A percentile compares a stretch with the other conserved stretches of the same genome.
phyloP scores from a whole-genome alignment of 164 flowering plant genomes.

The Chloranthus sessilifolius region DNA sequence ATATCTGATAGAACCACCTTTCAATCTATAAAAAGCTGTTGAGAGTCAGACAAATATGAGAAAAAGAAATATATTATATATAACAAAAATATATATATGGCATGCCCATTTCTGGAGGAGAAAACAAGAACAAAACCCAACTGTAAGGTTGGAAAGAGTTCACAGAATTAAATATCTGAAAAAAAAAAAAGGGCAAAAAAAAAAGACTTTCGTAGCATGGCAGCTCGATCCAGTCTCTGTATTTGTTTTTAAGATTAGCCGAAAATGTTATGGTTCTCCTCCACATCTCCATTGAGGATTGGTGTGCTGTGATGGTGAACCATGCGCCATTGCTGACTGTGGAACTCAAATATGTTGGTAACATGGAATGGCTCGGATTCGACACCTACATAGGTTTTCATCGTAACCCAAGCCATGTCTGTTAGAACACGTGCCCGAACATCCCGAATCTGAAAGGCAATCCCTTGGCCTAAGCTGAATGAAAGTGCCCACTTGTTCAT shows the following conservation, averaged over 20 bases:
- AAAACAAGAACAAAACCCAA: conserved; percentile 2
- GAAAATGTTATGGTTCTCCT: conserved; percentile 39
- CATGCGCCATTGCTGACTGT: conserved; percentile 75
- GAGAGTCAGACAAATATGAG: not conserved
- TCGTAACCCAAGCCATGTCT: conserved; percentile 95
- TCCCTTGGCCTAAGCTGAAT: conserved; percentile 63
- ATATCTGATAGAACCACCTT: conserved; percentile 1
- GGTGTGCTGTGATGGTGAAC: conserved; percentile 93
- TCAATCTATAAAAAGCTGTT: conserved; percentile 9
- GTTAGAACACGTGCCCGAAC: conserved; percentile 67
- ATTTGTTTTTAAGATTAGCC: conserved; percentile 5
- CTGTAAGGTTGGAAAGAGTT: conserved; percentile 1
- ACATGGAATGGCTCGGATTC: conserved; percentile 56
- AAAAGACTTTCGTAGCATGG: not conserved
- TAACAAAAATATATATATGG: not conserved
- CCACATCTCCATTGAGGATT: conserved; percentile 44
- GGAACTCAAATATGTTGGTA: conserved; percentile 81
- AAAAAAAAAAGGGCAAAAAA: not conserved
- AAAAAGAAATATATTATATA: not conserved
- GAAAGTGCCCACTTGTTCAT: conserved; percentile 74
- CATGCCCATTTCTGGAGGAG: conserved; percentile 6
- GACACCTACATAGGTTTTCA: conserved; percentile 64
- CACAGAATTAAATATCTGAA: not conserved
- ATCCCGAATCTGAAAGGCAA: conserved; percentile 67
- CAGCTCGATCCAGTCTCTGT: not conserved